Evolutionary conservation across 2,329 filamentous ascomycete genomes (phyloP).

Genomic region (Dactylellina parvicollis): DNA sequence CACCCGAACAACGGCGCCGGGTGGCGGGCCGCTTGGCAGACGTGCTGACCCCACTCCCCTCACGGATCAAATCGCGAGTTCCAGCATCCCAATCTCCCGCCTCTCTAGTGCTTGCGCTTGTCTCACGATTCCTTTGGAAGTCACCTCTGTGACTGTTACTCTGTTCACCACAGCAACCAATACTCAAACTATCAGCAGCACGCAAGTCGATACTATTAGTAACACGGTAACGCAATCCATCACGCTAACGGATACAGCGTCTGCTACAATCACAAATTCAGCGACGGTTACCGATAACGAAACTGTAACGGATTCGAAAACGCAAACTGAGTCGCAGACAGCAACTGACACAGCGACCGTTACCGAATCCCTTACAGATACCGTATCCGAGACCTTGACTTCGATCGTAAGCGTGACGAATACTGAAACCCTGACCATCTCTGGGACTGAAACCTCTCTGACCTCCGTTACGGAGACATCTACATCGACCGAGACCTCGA

Average conservation of each 20-base stretch:
- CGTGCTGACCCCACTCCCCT: conserved; percentile 9
- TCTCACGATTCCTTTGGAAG: conserved; percentile 20
- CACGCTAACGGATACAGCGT: conserved; percentile 6
- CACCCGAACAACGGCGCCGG: not conserved
- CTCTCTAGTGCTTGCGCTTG: conserved; percentile 23
- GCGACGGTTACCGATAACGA: not conserved
- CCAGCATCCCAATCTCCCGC: conserved; percentile 5
- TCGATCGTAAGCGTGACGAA: not conserved
- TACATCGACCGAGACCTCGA: not conserved
- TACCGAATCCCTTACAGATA: not conserved
- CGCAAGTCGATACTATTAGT: not conserved
- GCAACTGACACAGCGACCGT: not conserved
- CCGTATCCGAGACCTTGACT: not conserved
- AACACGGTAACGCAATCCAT: not conserved
- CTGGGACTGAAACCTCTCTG: not conserved
- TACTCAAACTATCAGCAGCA: not conserved
- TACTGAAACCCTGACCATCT: not conserved
- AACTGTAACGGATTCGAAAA: not conserved
- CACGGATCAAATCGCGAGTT: not conserved
- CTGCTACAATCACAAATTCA: not conserved
- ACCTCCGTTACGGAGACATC: no score
- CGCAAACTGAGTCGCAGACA: not conserved
- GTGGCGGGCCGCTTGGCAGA: not conserved
- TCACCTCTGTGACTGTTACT: conserved; percentile 12
- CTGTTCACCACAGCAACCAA: conserved; percentile 3